Evolutionary conservation across 257 asterid genomes (phyloP).

Genomic region (Gentiana straminea): DNA sequence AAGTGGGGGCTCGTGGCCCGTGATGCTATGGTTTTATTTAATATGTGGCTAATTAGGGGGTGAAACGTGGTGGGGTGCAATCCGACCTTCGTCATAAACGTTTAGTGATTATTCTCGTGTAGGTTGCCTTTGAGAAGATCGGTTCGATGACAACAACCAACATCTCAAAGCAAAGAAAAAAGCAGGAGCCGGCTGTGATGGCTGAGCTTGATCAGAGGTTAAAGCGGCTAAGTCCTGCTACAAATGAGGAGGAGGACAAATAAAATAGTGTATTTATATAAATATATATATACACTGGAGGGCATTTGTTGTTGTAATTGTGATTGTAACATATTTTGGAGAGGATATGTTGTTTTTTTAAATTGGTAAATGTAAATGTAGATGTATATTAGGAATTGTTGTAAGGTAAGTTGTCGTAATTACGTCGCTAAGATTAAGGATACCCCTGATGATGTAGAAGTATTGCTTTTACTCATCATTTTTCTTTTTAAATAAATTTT

Average conservation of each 20-base stretch:
- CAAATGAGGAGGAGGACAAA: conserved; percentile 23
- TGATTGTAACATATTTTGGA: no score
- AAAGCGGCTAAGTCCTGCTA: conserved; percentile 48
- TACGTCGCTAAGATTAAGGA: background rate
- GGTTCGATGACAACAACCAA: conserved; percentile 71
- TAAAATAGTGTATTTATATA: conserved; percentile 4
- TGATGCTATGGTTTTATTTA: no score
- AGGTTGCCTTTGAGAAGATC: conserved; percentile 84
- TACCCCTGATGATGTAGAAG: background rate
- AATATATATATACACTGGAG: background rate
- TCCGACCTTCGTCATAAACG: no score
- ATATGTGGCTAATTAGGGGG: no score
- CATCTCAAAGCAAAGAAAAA: conserved; percentile 82
- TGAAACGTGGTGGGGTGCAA: no score
- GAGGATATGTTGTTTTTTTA: background rate
- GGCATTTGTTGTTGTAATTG: no score
- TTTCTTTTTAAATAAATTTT: no score
- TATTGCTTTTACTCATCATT: background rate
- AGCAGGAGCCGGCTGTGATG: conserved; percentile 94
- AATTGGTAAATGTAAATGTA: background rate
- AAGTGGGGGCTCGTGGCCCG: no score
- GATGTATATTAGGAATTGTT: conserved; percentile 7
- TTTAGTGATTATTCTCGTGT: background rate
- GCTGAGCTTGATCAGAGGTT: conserved; percentile 91
- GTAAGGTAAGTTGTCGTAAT: background rate